phyloP scores from a whole-genome alignment of 306 rosid species.

The Glycyrrhiza uralensis region DNA sequence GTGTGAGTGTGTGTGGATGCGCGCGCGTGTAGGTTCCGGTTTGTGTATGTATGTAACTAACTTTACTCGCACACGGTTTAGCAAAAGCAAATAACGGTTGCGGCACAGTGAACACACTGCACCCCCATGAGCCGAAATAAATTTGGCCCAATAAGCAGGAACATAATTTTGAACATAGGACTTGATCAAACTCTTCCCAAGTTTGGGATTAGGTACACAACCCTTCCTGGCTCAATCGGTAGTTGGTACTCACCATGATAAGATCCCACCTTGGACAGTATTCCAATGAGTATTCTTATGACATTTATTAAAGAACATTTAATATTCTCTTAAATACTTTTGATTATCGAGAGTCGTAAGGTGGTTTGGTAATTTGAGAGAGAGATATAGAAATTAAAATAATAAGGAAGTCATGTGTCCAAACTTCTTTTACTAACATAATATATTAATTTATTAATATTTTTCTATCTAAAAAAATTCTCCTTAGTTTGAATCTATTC shows the following conservation, averaged over 20 bases:
- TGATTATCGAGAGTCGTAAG: no score
- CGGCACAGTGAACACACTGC: neutral
- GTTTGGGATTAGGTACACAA: neutral
- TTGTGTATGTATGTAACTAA: neutral
- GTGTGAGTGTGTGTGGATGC: no score
- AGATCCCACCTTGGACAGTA: neutral
- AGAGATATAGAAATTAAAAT: no score
- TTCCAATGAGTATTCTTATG: neutral
- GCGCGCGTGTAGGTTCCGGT: no score
- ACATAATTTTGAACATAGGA: neutral
- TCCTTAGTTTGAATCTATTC: no score
- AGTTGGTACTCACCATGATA: neutral
- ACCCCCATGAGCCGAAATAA: neutral
- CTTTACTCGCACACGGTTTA: neutral
- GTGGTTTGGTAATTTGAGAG: no score
- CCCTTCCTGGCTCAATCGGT: neutral
- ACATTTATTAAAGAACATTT: neutral
- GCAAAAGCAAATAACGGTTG: neutral
- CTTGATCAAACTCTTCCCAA: neutral
- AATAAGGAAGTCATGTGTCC: no score
- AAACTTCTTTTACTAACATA: no score
- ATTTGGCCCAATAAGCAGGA: neutral
- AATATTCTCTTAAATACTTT: neutral
- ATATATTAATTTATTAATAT: no score
- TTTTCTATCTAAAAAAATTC: no score